These are phyloP conservation scores for Leccinum fibrillosum DNA, from an alignment of 768 basidiomycete species.

Conservation along the genomic window DNA sequence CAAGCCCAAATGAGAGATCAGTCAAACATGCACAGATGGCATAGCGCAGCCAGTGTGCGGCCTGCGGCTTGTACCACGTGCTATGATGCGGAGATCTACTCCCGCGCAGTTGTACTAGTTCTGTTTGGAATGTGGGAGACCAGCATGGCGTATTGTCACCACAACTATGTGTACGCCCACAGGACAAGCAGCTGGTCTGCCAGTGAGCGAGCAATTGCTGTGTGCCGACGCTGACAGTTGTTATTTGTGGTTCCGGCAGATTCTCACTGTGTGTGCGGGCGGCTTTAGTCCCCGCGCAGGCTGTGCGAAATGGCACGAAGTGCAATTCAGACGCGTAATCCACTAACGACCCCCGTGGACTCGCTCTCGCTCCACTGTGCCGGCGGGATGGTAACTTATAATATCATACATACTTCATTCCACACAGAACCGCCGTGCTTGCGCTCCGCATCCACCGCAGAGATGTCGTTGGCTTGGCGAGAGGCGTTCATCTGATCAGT, in stretches of 20 bases:
- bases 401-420: neutral
- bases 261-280: constrained; percentile 22
- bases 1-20: constrained; percentile 16
- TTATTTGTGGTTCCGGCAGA: constrained; percentile 15
- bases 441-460: neutral
- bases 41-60: neutral
- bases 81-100: constrained; percentile 12
- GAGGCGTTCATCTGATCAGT: constrained; percentile 1
- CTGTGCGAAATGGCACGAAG: constrained; percentile 16
- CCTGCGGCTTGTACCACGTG: constrained; percentile 16
- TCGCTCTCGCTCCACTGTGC: neutral
- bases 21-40: constrained; percentile 10
- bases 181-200: neutral
- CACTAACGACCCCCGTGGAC: constrained; percentile 1
- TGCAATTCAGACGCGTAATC: neutral
- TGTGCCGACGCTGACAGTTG: constrained; percentile 13
- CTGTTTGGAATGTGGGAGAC: constrained; percentile 9
- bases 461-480: neutral
- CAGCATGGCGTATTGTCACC: neutral
- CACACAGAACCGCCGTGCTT: neutral
- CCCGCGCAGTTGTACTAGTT: constrained; percentile 4
- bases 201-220: constrained; percentile 15
- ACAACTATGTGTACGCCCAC: neutral
- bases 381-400: neutral
- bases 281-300: constrained; percentile 21